Percentiles rank a stretch among this genome's conserved stretches.
These are phyloP conservation scores for Candida takata DNA, from an alignment of 805 yeast species.

Conservation along the genomic window DNA sequence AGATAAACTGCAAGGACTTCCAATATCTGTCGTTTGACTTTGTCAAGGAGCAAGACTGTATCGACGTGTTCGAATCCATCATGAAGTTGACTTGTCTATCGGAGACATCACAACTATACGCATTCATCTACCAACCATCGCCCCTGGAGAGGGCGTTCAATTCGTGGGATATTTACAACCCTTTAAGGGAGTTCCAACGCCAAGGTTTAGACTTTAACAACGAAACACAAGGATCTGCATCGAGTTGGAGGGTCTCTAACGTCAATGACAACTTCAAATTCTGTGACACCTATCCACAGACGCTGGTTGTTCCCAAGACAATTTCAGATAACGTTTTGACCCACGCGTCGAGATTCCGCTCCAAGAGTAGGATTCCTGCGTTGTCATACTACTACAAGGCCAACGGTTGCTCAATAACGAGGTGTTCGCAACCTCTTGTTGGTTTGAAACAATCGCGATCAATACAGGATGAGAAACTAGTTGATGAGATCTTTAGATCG, in stretches of 20 bases:
- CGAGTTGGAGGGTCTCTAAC: slow-evolving; percentile 62
- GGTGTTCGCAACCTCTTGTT: slow-evolving; percentile 90
- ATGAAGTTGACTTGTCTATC: slow-evolving; percentile 55
- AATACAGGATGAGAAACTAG: slow-evolving; percentile 81
- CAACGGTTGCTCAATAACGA: slow-evolving; percentile 70
- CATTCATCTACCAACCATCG: slow-evolving; percentile 75
- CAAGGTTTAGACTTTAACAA: slow-evolving; percentile 48
- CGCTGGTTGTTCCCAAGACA: slow-evolving; percentile 61
- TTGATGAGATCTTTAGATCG: slow-evolving; percentile 64
- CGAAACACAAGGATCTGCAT: slow-evolving; percentile 5
- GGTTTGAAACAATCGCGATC: slow-evolving; percentile 86
- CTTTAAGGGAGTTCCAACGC: slow-evolving; percentile 58
- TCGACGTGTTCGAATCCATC: slow-evolving; percentile 67
- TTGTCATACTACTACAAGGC: slow-evolving; percentile 66
- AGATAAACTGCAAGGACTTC: slow-evolving; percentile 79
- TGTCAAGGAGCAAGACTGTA: slow-evolving; percentile 46
- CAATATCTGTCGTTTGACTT: slow-evolving; percentile 77
- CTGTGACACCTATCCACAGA: slow-evolving; percentile 69
- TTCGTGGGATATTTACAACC: slow-evolving; percentile 70
- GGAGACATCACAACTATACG: slow-evolving; percentile 57
- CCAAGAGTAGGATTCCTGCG: slow-evolving; percentile 80
- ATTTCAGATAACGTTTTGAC: slow-evolving; percentile 76
- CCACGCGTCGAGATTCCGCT: slow-evolving; percentile 80
- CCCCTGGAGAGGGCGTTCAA: slow-evolving; percentile 51
- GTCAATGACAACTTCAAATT: slow-evolving; percentile 61